Evolutionary conservation across 768 basidiomycete species (phyloP).

Genomic region (Mycena venus): DNA sequence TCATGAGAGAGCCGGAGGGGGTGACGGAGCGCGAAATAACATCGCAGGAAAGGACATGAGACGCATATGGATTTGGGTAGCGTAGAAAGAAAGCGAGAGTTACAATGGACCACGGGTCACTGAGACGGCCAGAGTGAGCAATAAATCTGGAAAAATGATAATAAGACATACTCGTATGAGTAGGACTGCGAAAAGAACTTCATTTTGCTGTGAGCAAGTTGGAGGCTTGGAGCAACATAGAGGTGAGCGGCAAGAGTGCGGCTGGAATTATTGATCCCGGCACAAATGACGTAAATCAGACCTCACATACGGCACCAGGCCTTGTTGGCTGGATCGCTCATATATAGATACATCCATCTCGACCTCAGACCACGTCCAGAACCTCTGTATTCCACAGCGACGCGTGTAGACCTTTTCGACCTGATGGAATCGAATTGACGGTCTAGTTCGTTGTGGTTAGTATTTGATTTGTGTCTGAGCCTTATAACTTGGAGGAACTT

Average conservation of each 20-base stretch:
- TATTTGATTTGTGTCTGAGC: too few relatives aligned
- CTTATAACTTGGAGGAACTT: neutral
- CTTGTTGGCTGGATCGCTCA: neutral
- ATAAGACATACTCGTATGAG: slow-evolving; percentile 63
- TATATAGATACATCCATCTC: neutral
- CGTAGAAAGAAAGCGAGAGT: slow-evolving; percentile 94
- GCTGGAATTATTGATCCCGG: neutral
- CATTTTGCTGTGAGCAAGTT: slow-evolving; percentile 46
- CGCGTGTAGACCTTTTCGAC: neutral
- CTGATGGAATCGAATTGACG: too few relatives aligned
- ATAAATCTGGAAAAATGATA: neutral
- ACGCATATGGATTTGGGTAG: slow-evolving; percentile 95
- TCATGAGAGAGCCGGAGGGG: slow-evolving; percentile 80
- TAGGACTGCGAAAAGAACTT: slow-evolving; percentile 71
- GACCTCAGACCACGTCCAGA: neutral
- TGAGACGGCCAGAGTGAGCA: slow-evolving; percentile 48
- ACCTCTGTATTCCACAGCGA: neutral
- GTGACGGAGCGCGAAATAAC: slow-evolving; percentile 89
- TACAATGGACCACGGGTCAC: slow-evolving; percentile 95
- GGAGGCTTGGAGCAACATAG: neutral
- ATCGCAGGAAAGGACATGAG: slow-evolving; percentile 95
- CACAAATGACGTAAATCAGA: slow-evolving; percentile 1
- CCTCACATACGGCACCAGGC: neutral
- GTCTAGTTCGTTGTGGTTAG: too few relatives aligned
- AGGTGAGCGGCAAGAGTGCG: neutral